Evolutionary conservation across 805 yeast genomes (phyloP), one percentile per base, ranked within the genome.

Genomic region (Lipomyces starkeyi): DNA sequence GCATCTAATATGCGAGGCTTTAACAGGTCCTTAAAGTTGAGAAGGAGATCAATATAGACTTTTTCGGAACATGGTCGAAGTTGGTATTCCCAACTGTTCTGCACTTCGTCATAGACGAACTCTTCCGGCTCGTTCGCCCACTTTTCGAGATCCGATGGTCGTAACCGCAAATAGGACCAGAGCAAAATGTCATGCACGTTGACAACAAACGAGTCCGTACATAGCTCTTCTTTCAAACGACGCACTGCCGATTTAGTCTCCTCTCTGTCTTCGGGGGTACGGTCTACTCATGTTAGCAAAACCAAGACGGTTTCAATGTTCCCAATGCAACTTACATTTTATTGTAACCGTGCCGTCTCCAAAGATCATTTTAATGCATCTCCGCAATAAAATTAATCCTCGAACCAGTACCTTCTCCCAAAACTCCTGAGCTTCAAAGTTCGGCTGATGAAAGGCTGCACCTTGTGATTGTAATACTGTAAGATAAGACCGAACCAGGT

Each of bases 51-150:
- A 72, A 88, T 91, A 76, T 88, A 93, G 72, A 92, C 87, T 75
- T 88, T 88, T 73, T 91, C 97, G 0, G 97, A 92, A 78, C 97
- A 91, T 2, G 94, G 92, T 65, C 96, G 82, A 13, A 93, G 83
- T 76, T 91, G 93, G 76, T 82, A 91, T 75, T 93, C 98, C 88
- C 91, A 92, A 75, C 89, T 88, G 4, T 87, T 81, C 61, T 87
- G 84, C 66, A 88, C 80, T 72, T 93, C 97, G 74, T 92, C 97
- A 71, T 88, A 87, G 25, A 91, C 87, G 91, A 97, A 95, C 77
- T 92, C 97, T 76, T 93, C 98, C 0, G 98, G 97, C 68, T 93
- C 97, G 20, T 84, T 77, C 13, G 82, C 76, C 98, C 98, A 95
- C 52, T 86, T 81, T 73, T 91, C 96, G 59, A 94, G 77, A 76